Base-by-base conservation (phyloP, 2,329 filamentous ascomycete species). In the Phialophora tarda region DNA sequence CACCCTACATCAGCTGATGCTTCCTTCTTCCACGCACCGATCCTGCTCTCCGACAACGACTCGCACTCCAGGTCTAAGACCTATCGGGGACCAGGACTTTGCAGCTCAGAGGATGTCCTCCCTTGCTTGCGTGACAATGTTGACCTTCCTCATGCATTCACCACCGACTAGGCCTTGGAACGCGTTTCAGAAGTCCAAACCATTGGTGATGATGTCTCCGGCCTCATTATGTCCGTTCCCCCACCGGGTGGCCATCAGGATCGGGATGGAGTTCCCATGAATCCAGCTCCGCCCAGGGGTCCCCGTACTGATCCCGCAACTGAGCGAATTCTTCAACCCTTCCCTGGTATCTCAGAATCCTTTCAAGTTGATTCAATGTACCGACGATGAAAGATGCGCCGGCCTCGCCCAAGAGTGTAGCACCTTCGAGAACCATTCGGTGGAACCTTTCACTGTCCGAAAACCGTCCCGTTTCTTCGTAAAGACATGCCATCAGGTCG, bases 311-410 rank as follows among this genome's bases (percentile, higher is more conserved):
- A 24, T 14, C 34, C 24, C 17, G 11, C 1, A 60, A 14, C 30
- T 54, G 44, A n/a, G 11, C 59, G 4, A 26, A 3, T n/a, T 38
- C 44, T 41, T 61, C 48, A 1, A 38, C 11, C 44, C 41, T 51
- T 26, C 48, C 48, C n/a, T 24, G 23, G 7, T 5, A 0, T 38
- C 3, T 8, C 6, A 61, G 59, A 4, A 50, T 0, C 12, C 0
- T 0, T 24, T 23, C n/a, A 8, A 34, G 2, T 17, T 21, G 1
- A 34, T 0, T 11, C 24, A 48, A 59, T 1, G 24, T 14, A 2
- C 0, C 0, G 7, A 23, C 7, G 12, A 12, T 3, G 7, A 0
- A 7, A 3, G 17, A 0, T 44, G 14, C 17, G 21, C 14, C 6
- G 7, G 1, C 0, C 17, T 1, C 2, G 14, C 14, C 2, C 17